phyloP scores from a whole-genome alignment of 129 eudicot species.

The Mikania micrantha region DNA sequence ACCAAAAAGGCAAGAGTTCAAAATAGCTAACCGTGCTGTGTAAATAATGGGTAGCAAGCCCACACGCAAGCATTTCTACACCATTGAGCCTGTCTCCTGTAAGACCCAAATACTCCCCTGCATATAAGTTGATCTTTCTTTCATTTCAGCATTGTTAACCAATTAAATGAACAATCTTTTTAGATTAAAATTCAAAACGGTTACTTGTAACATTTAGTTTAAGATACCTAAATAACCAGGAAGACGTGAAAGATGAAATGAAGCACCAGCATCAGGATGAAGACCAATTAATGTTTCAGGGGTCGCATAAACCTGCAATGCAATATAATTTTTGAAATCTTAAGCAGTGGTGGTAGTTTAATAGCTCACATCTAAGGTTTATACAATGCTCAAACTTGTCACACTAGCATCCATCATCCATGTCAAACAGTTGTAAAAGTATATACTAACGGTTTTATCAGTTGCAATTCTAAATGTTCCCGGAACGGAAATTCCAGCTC shows the following conservation, averaged over 20 bases:
- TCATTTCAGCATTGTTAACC: background rate
- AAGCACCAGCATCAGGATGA: slow-evolving; percentile 93
- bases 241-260: slow-evolving; percentile 71
- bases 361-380: background rate
- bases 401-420: background rate
- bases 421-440: background rate
- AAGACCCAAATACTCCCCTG: slow-evolving; percentile 85
- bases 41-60: slow-evolving; percentile 80
- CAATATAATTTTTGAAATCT: background rate
- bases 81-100: slow-evolving; percentile 77
- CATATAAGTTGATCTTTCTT: slow-evolving; percentile 3
- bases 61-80: slow-evolving; percentile 76
- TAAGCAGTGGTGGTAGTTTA: background rate
- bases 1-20: background rate
- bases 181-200: background rate
- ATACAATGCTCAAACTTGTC: background rate
- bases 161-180: background rate
- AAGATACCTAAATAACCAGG: slow-evolving; percentile 73
- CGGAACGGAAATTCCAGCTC: slow-evolving; percentile 70
- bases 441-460: slow-evolving; percentile 59
- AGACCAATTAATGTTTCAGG: slow-evolving; percentile 84
- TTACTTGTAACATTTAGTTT: background rate
- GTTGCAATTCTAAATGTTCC: slow-evolving; percentile 77
- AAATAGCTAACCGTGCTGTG: slow-evolving; percentile 34
- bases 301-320: slow-evolving; percentile 68